Evolutionary conservation across 2,329 filamentous ascomycete species (phyloP).

Genomic region (Thielaviopsis ethacetica): DNA sequence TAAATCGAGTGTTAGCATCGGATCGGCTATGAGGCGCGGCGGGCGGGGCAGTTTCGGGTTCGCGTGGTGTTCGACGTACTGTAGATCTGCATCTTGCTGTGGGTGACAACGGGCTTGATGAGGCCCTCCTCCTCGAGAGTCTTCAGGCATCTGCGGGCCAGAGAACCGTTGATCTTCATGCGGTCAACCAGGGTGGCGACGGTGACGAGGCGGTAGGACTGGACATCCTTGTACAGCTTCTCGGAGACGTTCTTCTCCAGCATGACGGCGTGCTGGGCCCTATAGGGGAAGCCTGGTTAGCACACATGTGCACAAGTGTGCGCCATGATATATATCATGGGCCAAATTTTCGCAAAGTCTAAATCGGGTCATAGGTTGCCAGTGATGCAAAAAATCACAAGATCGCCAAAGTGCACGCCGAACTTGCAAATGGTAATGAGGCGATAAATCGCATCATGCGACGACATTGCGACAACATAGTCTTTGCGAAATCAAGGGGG

Average conservation of each 20-base stretch:
- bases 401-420: not conserved
- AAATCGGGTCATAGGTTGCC: not conserved
- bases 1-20: conserved; percentile 3
- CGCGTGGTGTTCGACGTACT: conserved; percentile 36
- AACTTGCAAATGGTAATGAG: not conserved
- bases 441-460: not conserved
- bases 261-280: conserved; percentile 94
- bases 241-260: conserved; percentile 96
- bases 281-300: conserved; percentile 6
- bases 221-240: conserved; percentile 99
- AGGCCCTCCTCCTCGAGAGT: conserved; percentile 96
- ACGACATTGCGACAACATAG: not conserved
- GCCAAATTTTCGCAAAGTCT: not conserved
- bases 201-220: conserved; percentile 98
- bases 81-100: conserved; percentile 98
- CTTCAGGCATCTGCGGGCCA: conserved; percentile 74
- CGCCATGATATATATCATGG: not conserved
- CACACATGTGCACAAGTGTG: not conserved
- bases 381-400: not conserved
- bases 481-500: not conserved
- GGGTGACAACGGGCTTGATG: conserved; percentile 93
- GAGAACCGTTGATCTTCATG: conserved; percentile 98
- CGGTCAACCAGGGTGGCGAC: conserved; percentile 97
- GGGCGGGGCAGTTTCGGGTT: not conserved
- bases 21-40: not conserved